phyloP scores from a whole-genome alignment of 495 filamentous ascomycete genomes.

The Penicillium argentinense region DNA sequence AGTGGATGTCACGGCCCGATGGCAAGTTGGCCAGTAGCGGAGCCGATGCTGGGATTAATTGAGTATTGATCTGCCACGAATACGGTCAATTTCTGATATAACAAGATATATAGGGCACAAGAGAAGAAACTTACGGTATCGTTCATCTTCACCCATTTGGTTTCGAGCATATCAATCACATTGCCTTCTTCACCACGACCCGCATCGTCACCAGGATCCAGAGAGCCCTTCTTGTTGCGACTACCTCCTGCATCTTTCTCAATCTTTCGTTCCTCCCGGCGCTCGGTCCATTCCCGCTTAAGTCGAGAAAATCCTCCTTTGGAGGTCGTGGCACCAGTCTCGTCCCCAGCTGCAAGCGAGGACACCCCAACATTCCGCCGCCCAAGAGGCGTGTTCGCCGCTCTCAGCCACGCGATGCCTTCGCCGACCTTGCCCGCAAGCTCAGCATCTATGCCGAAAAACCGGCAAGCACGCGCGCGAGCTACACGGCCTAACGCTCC shows the following conservation, averaged over 20 bases:
- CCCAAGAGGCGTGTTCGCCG: slow-evolving; percentile 69
- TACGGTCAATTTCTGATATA: slow-evolving; percentile 1
- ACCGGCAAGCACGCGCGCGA: slow-evolving; percentile 80
- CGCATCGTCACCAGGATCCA: slow-evolving; percentile 78
- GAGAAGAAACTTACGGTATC: slow-evolving; percentile 74
- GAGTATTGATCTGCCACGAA: slow-evolving; percentile 69
- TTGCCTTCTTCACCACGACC: slow-evolving; percentile 81
- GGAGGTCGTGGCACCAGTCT: slow-evolving; percentile 24
- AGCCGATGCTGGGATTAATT: slow-evolving; percentile 67
- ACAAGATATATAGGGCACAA: too few relatives aligned
- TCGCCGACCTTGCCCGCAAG: slow-evolving; percentile 73
- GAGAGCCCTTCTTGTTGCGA: slow-evolving; percentile 55
- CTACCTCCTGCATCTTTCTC: slow-evolving; percentile 68
- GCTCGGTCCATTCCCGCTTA: slow-evolving; percentile 51
- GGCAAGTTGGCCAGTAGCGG: slow-evolving; percentile 75
- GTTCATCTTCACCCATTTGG: slow-evolving; percentile 90
- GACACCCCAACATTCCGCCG: slow-evolving; percentile 31
- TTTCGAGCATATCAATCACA: slow-evolving; percentile 81
- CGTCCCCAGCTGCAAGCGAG: slow-evolving; percentile 15
- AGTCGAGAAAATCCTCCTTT: slow-evolving; percentile 48
- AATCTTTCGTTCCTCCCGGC: slow-evolving; percentile 54
- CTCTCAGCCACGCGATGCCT: slow-evolving; percentile 80
- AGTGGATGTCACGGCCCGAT: slow-evolving; percentile 83
- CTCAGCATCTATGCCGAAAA: slow-evolving; percentile 89
- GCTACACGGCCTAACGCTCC: slow-evolving; percentile 72